These are phyloP conservation scores for Ophiocytium majus DNA, from an alignment of 352 stramenopile species.

Conservation along the genomic window DNA sequence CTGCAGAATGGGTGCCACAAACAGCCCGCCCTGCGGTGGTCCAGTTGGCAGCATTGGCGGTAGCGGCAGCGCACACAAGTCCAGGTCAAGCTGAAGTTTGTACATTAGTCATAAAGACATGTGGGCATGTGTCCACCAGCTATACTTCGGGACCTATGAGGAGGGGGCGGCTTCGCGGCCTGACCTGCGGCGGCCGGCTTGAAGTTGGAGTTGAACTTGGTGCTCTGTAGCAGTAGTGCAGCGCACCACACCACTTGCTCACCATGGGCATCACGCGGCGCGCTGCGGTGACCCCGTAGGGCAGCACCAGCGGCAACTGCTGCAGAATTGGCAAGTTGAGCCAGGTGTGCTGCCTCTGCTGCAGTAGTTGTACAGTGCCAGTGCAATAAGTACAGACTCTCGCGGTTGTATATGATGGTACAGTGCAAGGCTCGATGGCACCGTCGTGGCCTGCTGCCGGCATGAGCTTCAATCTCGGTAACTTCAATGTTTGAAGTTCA, in stretches of 20 bases:
- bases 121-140: neutral
- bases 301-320: too few relatives aligned
- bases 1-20: constrained; percentile 75
- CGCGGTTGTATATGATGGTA: neutral
- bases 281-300: too few relatives aligned
- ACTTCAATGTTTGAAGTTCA: constrained; percentile 12
- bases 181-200: neutral
- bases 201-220: neutral
- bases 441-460: too few relatives aligned
- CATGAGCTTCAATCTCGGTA: too few relatives aligned
- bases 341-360: neutral
- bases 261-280: too few relatives aligned
- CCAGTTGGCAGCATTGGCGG: neutral
- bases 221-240: too few relatives aligned
- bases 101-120: neutral
- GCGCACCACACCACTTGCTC: too few relatives aligned
- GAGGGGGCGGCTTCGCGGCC: neutral
- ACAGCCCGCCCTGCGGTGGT: constrained; percentile 57
- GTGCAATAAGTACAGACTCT: constrained; percentile 14
- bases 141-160: neutral
- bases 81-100: constrained; percentile 4
- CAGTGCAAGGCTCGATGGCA: too few relatives aligned
- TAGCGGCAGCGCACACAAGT: neutral
- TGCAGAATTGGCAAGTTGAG: constrained; percentile 6
- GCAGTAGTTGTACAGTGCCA: neutral